Conservation (phyloP, 1,284 basidiomycete species). For the Clitocybe nebularis region DNA sequence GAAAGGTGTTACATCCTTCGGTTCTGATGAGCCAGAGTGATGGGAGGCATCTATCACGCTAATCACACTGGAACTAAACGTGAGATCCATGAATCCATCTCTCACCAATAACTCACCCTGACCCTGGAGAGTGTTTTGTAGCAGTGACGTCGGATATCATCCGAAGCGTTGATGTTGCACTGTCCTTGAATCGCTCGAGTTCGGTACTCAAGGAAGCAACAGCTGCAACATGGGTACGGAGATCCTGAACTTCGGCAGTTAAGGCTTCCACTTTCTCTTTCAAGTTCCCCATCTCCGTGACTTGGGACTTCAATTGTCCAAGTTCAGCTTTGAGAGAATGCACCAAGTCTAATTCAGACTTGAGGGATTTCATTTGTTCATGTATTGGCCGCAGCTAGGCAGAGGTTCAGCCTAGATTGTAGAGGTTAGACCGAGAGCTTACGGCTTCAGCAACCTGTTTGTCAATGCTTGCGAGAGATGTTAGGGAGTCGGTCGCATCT, state of each 20-base stretch:
- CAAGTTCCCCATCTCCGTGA: slow-evolving; percentile 29
- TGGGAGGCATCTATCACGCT: too few species aligned
- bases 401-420: slow-evolving; percentile 5
- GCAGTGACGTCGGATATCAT: not conserved
- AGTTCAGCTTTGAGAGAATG: slow-evolving; percentile 36
- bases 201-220: slow-evolving; percentile 31
- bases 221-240: slow-evolving; percentile 34
- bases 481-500: slow-evolving; percentile 11
- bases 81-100: too few species aligned
- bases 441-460: slow-evolving; percentile 40
- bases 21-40: too few species aligned
- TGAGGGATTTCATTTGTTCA: slow-evolving; percentile 41
- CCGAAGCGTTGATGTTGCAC: slow-evolving; percentile 4
- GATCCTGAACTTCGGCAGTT: slow-evolving; percentile 35
- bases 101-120: too few species aligned
- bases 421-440: slow-evolving; percentile 19
- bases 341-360: slow-evolving; percentile 40
- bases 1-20: not conserved
- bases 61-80: too few species aligned
- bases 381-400: slow-evolving; percentile 53
- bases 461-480: slow-evolving; percentile 24
- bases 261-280: slow-evolving; percentile 36
- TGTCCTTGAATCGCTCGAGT: slow-evolving; percentile 29
- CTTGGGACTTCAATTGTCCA: slow-evolving; percentile 28
- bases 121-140: too few species aligned